phyloP scores from a whole-genome alignment of 1,284 basidiomycete genomes.

The Cutaneotrichosporon mucoides region DNA sequence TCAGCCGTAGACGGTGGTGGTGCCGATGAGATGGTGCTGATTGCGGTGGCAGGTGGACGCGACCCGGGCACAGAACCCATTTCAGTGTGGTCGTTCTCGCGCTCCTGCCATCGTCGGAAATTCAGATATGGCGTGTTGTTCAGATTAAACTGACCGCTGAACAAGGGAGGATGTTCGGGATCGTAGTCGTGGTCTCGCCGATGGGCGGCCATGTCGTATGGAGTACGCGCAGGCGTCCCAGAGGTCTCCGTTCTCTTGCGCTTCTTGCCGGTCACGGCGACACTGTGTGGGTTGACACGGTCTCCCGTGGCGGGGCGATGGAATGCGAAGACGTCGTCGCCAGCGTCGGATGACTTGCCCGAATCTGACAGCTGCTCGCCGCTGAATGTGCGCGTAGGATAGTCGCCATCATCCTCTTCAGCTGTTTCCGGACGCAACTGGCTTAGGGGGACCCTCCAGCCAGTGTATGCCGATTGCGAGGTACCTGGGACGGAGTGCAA shows the following conservation, averaged over 20 bases:
- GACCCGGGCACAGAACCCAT: too few relatives aligned
- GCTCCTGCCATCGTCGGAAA: neutral
- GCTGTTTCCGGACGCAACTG: neutral
- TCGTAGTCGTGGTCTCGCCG: slow-evolving; percentile 20
- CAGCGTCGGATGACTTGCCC: neutral
- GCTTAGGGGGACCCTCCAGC: neutral
- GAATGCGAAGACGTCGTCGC: slow-evolving; percentile 8
- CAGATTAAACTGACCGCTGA: slow-evolving; percentile 35
- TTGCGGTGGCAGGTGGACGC: neutral
- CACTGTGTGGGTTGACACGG: neutral
- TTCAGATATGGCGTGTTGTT: slow-evolving; percentile 22
- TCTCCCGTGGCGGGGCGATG: neutral
- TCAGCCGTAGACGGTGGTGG: neutral
- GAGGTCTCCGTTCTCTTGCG: neutral
- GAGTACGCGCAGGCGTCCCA: neutral
- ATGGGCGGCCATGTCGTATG: neutral
- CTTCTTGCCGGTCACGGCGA: neutral
- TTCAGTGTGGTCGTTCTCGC: neutral
- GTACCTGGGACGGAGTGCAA: too few relatives aligned
- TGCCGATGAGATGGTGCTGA: neutral
- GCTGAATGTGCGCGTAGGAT: neutral
- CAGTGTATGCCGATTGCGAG: too few relatives aligned
- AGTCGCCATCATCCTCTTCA: neutral
- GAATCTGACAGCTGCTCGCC: neutral
- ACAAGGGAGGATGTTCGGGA: slow-evolving; percentile 27